Evolutionary conservation across 1,139 yeast genomes (phyloP).

Genomic region (Hanseniaspora uvarum): DNA sequence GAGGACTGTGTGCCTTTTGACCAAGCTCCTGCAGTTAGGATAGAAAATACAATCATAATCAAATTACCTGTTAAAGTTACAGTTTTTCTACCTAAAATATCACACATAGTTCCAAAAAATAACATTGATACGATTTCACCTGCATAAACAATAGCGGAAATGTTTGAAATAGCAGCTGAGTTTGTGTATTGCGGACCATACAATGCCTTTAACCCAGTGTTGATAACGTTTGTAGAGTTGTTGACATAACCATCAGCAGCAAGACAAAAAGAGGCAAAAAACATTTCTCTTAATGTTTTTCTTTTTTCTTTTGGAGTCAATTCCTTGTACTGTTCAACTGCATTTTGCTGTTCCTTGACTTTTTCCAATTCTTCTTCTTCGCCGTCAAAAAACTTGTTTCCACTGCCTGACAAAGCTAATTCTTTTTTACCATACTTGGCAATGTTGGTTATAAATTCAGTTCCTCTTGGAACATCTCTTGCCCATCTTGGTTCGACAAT

Average conservation of each 20-base stretch:
- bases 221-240: constrained; percentile 67
- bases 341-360: not conserved
- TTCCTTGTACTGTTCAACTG: constrained; percentile 1
- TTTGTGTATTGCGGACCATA: constrained; percentile 56
- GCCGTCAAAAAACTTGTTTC: constrained; percentile 7
- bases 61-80: constrained; percentile 73
- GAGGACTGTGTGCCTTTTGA: constrained; percentile 54
- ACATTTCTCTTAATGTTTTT: constrained; percentile 53
- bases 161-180: constrained; percentile 63
- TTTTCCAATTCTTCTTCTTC: constrained; percentile 7
- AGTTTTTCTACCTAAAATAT: constrained; percentile 62
- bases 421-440: constrained; percentile 11
- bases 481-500: constrained; percentile 10
- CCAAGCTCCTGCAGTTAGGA: constrained; percentile 79
- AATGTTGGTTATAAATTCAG: constrained; percentile 7
- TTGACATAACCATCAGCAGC: constrained; percentile 87
- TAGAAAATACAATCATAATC: constrained; percentile 62
- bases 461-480: constrained; percentile 14
- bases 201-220: constrained; percentile 52
- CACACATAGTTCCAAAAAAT: constrained; percentile 67
- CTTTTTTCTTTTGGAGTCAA: constrained; percentile 20
- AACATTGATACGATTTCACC: constrained; percentile 85
- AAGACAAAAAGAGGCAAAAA: constrained; percentile 82
- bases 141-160: constrained; percentile 76
- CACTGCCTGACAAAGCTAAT: not conserved